Evolutionary conservation across 306 rosid genomes (phyloP).

Genomic region (Rubus parviflorus): DNA sequence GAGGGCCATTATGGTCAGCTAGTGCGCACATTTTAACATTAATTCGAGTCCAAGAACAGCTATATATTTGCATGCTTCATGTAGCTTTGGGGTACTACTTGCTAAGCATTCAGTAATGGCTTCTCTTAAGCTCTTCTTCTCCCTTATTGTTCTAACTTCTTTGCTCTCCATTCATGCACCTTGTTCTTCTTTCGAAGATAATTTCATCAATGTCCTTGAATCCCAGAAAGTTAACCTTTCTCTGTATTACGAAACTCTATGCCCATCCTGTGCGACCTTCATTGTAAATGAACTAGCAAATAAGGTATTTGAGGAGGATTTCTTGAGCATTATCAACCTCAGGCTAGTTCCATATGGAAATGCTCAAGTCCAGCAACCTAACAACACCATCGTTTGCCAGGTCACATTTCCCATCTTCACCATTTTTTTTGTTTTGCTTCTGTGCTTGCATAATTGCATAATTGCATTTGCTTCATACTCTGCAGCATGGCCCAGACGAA

Average conservation of each 20-base stretch:
- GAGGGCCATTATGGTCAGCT: not conserved
- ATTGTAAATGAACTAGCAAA: constrained; percentile 55
- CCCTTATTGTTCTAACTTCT: not conserved
- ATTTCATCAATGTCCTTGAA: not conserved
- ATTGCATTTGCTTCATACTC: not conserved
- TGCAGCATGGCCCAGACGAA: constrained; percentile 89
- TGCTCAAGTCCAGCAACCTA: constrained; percentile 42
- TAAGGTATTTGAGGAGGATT: constrained; percentile 58
- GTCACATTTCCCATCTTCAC: constrained; percentile 24
- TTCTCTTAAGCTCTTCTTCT: constrained; percentile 5
- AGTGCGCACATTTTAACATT: not conserved
- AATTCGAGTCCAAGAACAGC: not conserved
- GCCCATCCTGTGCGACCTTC: constrained; percentile 81
- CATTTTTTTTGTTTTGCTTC: not conserved
- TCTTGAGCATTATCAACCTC: constrained; percentile 62
- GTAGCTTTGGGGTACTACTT: not conserved
- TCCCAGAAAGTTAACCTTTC: constrained; percentile 51
- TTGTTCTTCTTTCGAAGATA: constrained; percentile 4
- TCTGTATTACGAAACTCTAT: constrained; percentile 69
- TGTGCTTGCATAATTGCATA: not conserved
- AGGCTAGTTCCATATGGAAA: constrained; percentile 90
- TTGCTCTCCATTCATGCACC: not conserved
- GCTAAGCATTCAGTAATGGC: constrained; percentile 9
- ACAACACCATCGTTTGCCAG: constrained; percentile 57
- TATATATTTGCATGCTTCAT: not conserved